A percentile compares a stretch with the other conserved stretches of the same genome.
Evolutionary conservation across 23 red algal genomes (phyloP).

Genomic region (Gracilariopsis chorda): DNA sequence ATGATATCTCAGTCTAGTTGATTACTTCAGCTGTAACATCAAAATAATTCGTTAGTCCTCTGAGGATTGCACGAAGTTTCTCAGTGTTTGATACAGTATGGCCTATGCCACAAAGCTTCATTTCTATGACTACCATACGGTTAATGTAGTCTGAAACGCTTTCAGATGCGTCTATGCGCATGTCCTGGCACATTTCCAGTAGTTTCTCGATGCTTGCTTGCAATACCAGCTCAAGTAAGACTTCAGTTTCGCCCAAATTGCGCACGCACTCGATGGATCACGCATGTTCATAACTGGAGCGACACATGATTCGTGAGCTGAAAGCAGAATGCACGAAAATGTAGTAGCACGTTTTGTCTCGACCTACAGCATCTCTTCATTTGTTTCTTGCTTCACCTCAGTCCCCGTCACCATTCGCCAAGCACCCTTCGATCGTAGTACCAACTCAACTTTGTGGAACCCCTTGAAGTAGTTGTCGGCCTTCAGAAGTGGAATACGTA

Average conservation of each 20-base stretch:
- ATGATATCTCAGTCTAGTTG: neutral
- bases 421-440: too few species aligned
- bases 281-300: too few species aligned
- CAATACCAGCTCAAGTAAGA: neutral
- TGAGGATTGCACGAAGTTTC: neutral
- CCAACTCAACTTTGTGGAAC: too few species aligned
- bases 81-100: neutral
- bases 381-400: too few species aligned
- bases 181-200: neutral
- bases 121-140: neutral
- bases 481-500: too few species aligned
- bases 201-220: neutral
- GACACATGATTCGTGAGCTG: too few species aligned
- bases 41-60: neutral
- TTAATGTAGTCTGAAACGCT: slow-evolving; percentile 17
- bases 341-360: too few species aligned
- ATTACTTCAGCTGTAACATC: neutral
- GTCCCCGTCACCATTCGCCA: too few species aligned
- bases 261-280: too few species aligned
- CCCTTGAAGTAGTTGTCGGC: too few species aligned
- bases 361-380: too few species aligned
- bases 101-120: neutral
- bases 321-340: too few species aligned
- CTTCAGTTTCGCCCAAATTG: neutral
- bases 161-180: neutral